Base-by-base conservation (phyloP, 1,139 yeast species). In the Taiozyma sp. region DNA sequence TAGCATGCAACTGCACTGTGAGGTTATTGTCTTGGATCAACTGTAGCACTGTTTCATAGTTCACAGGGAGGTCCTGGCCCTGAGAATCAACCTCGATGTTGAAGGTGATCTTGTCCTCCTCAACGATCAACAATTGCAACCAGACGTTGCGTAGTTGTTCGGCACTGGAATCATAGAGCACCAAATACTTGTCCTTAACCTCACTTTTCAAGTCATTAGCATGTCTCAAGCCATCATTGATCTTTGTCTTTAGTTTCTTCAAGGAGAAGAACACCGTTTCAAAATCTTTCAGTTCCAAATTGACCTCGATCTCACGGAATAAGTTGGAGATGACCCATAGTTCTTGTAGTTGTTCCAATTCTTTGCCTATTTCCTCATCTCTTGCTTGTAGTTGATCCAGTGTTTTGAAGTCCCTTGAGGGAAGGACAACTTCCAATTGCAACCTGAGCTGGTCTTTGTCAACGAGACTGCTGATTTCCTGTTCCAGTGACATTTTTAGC, bases 271-370 rank as follows among this genome's bases (percentile, higher is more conserved):
- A 51, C 14, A 55, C 62, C 10, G 55, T 53, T 44, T 62, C 64
- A 24, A 58, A 50, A 45, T 62, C 64, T 29, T 46, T 51, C 24
- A 61, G 37, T 26, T 59, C 62, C 34, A 60, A 14, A 37, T 61
- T 62, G 10, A 58, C 53, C 14, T 53, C 57, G 14, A 59, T 50
- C 44, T 62, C 65, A 43, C 56, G 57, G 22, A 59, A 45, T 14
- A 62, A 44, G 5, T 57, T 58, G 10, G 53, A 47, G 2, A 61
- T 43, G 8, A 60, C 48, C 65, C 65, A 62, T 1, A 59, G 42
- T 14, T 59, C 57, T 29, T 57, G 57, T 30, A 62, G 34, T 24
- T 51, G 51, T 19, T 52, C 53, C 28, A 62, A 29, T 30, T 60
- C 56, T 8, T 47, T 42, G 3, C 51, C 34, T 2, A 62, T 50